These are phyloP conservation scores for Selaginella moellendorffii DNA, from an alignment of 75 land plant species.

Conservation along the genomic window DNA sequence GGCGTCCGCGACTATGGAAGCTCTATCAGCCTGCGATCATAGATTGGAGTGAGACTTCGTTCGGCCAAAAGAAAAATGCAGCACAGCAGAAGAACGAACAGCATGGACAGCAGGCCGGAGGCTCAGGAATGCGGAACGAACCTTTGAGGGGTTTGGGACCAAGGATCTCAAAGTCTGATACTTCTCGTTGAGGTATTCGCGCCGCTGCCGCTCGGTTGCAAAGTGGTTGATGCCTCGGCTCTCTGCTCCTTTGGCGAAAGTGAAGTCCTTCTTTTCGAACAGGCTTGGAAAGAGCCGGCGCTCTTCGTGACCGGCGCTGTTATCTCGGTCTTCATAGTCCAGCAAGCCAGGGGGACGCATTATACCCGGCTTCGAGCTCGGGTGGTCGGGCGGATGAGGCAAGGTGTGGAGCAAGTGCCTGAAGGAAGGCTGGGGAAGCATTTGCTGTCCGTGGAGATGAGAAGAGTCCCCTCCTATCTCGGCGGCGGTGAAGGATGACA, in stretches of 20 bases:
- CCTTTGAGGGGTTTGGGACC: background rate
- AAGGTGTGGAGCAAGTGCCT: constrained; percentile 12
- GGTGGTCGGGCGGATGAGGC: constrained; percentile 11
- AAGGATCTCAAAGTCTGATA: background rate
- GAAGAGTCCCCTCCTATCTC: background rate
- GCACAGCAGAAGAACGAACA: too few relatives aligned
- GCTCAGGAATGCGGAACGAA: background rate
- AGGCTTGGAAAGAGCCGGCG: constrained; percentile 5
- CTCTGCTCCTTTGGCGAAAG: constrained; percentile 10
- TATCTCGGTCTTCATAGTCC: constrained; percentile 2
- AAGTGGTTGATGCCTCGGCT: constrained; percentile 21
- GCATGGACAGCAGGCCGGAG: too few relatives aligned
- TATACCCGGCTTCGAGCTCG: background rate
- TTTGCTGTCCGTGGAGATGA: too few relatives aligned
- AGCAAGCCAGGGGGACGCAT: constrained; percentile 6
- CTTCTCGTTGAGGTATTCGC: background rate
- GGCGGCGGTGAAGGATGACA: too few relatives aligned
- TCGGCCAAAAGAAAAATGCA: too few relatives aligned
- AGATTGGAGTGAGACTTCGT: background rate
- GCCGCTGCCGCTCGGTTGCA: background rate
- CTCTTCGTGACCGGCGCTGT: background rate
- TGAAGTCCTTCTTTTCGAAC: constrained; percentile 27
- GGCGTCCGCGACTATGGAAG: background rate
- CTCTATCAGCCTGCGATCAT: background rate
- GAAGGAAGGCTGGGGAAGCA: constrained; percentile 13